Evolutionary conservation across 2,329 filamentous ascomycete species (phyloP).

Genomic region (Zarea fungicola): DNA sequence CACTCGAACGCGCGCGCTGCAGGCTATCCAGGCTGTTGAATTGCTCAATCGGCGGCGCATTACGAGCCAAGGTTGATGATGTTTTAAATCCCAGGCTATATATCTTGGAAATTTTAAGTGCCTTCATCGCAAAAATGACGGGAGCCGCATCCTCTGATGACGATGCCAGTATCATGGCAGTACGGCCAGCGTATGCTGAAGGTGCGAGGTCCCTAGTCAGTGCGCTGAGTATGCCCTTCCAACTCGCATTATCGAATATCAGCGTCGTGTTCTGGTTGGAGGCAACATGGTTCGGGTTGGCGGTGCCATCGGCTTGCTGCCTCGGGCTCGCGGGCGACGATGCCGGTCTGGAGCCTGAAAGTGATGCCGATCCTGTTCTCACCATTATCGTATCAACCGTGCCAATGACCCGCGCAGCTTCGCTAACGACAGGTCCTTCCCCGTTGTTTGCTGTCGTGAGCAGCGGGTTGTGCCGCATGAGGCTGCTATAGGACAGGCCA

Average conservation of each 20-base stretch:
- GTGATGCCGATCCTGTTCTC: slow-evolving; percentile 32
- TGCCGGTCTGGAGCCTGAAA: slow-evolving; percentile 38
- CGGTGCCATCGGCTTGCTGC: slow-evolving; percentile 27
- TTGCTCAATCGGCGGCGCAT: slow-evolving; percentile 65
- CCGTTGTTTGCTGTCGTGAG: slow-evolving; percentile 47
- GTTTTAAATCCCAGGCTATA: slow-evolving; percentile 80
- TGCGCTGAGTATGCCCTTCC: slow-evolving; percentile 80
- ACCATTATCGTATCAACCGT: slow-evolving; percentile 78
- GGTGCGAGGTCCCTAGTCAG: slow-evolving; percentile 77
- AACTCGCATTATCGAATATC: slow-evolving; percentile 75
- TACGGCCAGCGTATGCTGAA: slow-evolving; percentile 70
- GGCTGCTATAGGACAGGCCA: slow-evolving; percentile 55
- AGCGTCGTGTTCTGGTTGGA: slow-evolving; percentile 46
- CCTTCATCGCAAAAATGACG: slow-evolving; percentile 72
- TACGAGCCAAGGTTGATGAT: slow-evolving; percentile 53
- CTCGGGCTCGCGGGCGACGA: slow-evolving; percentile 46
- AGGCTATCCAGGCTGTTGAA: slow-evolving; percentile 69
- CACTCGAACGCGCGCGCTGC: slow-evolving; percentile 45
- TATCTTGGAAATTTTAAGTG: slow-evolving; percentile 69
- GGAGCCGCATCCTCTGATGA: slow-evolving; percentile 71
- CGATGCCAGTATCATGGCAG: slow-evolving; percentile 70
- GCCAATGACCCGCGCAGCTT: slow-evolving; percentile 72
- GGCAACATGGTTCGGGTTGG: slow-evolving; percentile 31
- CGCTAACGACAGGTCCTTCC: slow-evolving; percentile 56
- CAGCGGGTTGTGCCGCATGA: slow-evolving; percentile 52